Percentiles rank a stretch among this genome's conserved stretches.
Evolutionary conservation across 257 asterid genomes (phyloP).

Genomic region (Penstemon barbatus): DNA sequence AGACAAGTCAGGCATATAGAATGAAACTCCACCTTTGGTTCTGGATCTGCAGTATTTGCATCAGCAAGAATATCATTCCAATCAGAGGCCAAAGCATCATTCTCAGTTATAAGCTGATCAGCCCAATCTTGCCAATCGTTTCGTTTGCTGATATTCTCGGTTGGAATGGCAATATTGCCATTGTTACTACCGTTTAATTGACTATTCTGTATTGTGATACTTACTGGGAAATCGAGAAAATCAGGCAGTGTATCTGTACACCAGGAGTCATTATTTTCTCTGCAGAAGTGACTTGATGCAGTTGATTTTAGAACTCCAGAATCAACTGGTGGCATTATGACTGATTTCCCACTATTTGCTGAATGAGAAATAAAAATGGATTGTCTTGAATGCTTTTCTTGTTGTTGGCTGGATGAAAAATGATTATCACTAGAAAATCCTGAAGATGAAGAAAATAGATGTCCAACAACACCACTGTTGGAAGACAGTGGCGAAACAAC

Average conservation of each 20-base stretch:
- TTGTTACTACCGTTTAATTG: conserved; percentile 42
- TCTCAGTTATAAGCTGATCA: conserved; percentile 58
- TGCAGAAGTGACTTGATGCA: conserved; percentile 46
- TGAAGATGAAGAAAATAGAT: conserved; percentile 60
- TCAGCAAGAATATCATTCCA: conserved; percentile 65
- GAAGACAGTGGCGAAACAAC: conserved; percentile 46
- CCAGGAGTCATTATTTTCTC: conserved; percentile 54
- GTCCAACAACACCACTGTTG: conserved; percentile 55
- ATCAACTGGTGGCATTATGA: conserved; percentile 40
- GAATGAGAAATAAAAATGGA: conserved; percentile 59
- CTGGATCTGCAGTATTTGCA: conserved; percentile 44
- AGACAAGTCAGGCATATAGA: conserved; percentile 21
- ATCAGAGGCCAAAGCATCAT: conserved; percentile 54
- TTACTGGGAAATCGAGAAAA: conserved; percentile 54
- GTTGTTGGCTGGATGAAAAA: conserved; percentile 51
- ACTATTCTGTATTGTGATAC: conserved; percentile 42
- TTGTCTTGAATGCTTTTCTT: conserved; percentile 47
- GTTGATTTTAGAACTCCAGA: conserved; percentile 51
- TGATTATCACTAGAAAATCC: conserved; percentile 61
- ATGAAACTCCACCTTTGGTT: conserved; percentile 40
- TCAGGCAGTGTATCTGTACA: conserved; percentile 60
- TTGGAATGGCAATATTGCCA: conserved; percentile 33
- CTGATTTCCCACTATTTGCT: conserved; percentile 47
- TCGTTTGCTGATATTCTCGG: conserved; percentile 52
- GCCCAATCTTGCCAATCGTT: conserved; percentile 81